phyloP scores from a whole-genome alignment of 164 flowering plant genomes.

The Houttuynia cordata region DNA sequence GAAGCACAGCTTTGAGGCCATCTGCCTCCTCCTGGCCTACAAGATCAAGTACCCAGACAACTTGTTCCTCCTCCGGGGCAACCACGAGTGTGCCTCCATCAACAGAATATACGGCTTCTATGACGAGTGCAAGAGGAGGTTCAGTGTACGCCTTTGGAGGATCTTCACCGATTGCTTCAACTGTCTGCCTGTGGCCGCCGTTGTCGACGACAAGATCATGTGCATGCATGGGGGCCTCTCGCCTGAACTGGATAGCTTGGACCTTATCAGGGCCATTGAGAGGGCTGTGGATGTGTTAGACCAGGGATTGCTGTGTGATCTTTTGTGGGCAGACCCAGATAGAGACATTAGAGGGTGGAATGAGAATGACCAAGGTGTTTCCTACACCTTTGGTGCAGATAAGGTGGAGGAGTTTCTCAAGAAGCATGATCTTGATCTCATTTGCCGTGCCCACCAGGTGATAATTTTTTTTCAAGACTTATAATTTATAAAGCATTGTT shows the following conservation, averaged over 20 bases:
- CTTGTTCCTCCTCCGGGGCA: conserved; percentile 46
- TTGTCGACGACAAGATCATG: conserved; percentile 38
- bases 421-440: conserved; percentile 47
- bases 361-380: conserved; percentile 47
- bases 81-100: conserved; percentile 53
- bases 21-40: conserved; percentile 44
- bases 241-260: conserved; percentile 38
- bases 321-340: conserved; percentile 47
- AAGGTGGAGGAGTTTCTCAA: conserved; percentile 39
- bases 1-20: conserved; percentile 47
- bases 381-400: conserved; percentile 45
- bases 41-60: conserved; percentile 44
- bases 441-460: conserved; percentile 59
- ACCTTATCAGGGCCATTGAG: conserved; percentile 34
- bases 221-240: conserved; percentile 57
- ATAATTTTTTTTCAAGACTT: too few species aligned
- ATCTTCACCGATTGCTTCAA: conserved; percentile 44
- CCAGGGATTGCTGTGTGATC: conserved; percentile 44
- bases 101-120: conserved; percentile 54
- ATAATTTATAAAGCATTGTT: too few species aligned
- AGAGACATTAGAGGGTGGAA: conserved; percentile 44
- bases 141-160: conserved; percentile 46
- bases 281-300: conserved; percentile 45
- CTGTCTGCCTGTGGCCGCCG: conserved; percentile 43
- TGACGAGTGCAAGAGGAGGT: conserved; percentile 46